phyloP scores from a whole-genome alignment of 176 grass and related monocot species.

The Oryza meridionalis region DNA sequence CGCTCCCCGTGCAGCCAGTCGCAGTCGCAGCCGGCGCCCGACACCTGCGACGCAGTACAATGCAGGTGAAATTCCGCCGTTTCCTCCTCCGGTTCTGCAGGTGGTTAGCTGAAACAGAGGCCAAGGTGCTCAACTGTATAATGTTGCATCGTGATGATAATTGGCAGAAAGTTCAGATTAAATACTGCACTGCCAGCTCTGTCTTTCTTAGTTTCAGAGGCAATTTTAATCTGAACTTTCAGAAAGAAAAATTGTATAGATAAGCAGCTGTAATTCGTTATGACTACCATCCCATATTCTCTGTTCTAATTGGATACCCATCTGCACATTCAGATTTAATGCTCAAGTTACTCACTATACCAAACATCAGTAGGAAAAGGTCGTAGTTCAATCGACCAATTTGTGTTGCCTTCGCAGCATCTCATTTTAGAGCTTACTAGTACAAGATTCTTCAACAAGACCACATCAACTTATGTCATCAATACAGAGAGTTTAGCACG shows the following conservation, averaged over 20 bases:
- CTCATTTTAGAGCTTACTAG: neutral
- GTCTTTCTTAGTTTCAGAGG: neutral
- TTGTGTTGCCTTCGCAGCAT: neutral
- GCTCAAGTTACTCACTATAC: neutral
- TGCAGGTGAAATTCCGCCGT: conserved; percentile 34
- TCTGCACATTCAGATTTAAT: neutral
- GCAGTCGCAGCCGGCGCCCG: conserved; percentile 37
- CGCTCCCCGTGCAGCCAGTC: conserved; percentile 24
- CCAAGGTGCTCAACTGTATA: neutral
- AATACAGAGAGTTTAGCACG: neutral
- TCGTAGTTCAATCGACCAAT: neutral
- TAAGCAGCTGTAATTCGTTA: neutral
- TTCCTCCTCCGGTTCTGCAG: neutral
- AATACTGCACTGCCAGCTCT: neutral
- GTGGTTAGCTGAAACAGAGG: neutral
- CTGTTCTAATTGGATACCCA: neutral
- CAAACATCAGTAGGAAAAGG: neutral
- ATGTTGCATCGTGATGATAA: neutral
- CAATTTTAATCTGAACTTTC: neutral
- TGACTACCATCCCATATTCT: neutral
- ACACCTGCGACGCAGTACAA: conserved; percentile 37
- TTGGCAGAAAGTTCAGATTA: neutral
- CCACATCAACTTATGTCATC: neutral
- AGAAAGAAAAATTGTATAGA: neutral
- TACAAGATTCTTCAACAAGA: neutral